Evolutionary conservation across 177 flowering plant genomes (phyloP).

Genomic region (Vitis hybrid): DNA sequence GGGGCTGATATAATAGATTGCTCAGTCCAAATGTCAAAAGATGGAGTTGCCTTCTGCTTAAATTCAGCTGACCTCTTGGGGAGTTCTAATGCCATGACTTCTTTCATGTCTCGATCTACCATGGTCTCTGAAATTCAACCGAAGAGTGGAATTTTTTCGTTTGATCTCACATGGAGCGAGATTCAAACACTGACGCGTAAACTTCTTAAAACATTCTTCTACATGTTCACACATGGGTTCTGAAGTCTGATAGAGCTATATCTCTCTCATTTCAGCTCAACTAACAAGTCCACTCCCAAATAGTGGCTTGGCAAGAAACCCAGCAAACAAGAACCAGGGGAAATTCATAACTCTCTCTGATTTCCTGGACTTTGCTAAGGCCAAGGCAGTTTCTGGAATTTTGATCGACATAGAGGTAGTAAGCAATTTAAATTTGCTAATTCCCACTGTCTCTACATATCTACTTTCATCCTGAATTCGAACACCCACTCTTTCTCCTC

Average conservation of each 20-base stretch:
- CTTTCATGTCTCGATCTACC: constrained; percentile 56
- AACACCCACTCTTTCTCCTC: constrained; percentile 8
- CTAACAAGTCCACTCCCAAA: constrained; percentile 37
- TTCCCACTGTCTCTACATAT: not conserved
- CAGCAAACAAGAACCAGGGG: constrained; percentile 63
- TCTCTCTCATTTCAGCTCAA: constrained; percentile 59
- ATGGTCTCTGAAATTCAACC: constrained; percentile 65
- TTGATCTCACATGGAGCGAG: constrained; percentile 85
- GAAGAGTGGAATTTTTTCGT: constrained; percentile 68
- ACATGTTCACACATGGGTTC: not conserved
- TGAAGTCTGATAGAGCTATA: not conserved
- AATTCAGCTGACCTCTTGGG: constrained; percentile 55
- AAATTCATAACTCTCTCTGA: constrained; percentile 64
- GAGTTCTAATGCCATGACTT: constrained; percentile 54
- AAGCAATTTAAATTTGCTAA: not conserved
- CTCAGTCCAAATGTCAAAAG: constrained; percentile 89
- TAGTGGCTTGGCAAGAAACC: constrained; percentile 54
- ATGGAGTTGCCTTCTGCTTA: constrained; percentile 81
- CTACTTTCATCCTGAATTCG: not conserved
- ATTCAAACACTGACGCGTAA: constrained; percentile 81
- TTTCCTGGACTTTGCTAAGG: constrained; percentile 76
- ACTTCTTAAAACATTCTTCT: constrained; percentile 2
- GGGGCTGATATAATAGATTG: constrained; percentile 95
- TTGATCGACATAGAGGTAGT: constrained; percentile 71
- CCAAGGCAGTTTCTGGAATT: constrained; percentile 68